Evolutionary conservation across 2,329 filamentous ascomycete genomes (phyloP).

Genomic region (Clonostachys rhizophaga): DNA sequence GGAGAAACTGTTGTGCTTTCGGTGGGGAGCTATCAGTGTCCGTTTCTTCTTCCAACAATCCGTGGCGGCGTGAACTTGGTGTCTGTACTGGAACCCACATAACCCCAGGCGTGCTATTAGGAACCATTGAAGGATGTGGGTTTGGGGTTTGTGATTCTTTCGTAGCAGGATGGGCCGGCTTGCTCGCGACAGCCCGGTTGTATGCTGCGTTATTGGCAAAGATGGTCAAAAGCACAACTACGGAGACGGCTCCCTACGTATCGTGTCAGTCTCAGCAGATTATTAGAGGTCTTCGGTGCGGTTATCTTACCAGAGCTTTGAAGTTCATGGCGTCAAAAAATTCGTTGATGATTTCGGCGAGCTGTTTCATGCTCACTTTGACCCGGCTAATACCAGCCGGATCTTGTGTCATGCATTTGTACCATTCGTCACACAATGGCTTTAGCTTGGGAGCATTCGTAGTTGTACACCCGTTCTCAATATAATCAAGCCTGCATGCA

Average conservation of each 20-base stretch:
- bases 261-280: slow-evolving; percentile 6
- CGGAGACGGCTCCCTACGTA: slow-evolving; percentile 43
- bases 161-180: neutral
- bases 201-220: slow-evolving; percentile 46
- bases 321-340: slow-evolving; percentile 89
- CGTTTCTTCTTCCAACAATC: slow-evolving; percentile 36
- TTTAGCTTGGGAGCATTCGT: slow-evolving; percentile 69
- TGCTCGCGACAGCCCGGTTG: slow-evolving; percentile 12
- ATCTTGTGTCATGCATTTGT: slow-evolving; percentile 81
- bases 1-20: slow-evolving; percentile 31
- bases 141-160: neutral
- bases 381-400: slow-evolving; percentile 73
- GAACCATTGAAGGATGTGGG: slow-evolving; percentile 6
- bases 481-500: slow-evolving; percentile 68
- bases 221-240: slow-evolving; percentile 40
- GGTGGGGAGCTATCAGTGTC: slow-evolving; percentile 48
- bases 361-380: slow-evolving; percentile 77
- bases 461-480: slow-evolving; percentile 67
- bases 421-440: slow-evolving; percentile 73
- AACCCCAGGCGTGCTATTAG: slow-evolving; percentile 19
- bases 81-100: slow-evolving; percentile 48
- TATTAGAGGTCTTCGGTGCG: neutral
- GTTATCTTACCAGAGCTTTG: slow-evolving; percentile 58
- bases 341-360: slow-evolving; percentile 89
- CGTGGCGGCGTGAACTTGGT: slow-evolving; percentile 35